A percentile compares a stretch with the other conserved stretches of the same genome.
Evolutionary conservation across 192 early-diverging fungal genomes (phyloP).

Genomic region (Coemansia sp.): DNA sequence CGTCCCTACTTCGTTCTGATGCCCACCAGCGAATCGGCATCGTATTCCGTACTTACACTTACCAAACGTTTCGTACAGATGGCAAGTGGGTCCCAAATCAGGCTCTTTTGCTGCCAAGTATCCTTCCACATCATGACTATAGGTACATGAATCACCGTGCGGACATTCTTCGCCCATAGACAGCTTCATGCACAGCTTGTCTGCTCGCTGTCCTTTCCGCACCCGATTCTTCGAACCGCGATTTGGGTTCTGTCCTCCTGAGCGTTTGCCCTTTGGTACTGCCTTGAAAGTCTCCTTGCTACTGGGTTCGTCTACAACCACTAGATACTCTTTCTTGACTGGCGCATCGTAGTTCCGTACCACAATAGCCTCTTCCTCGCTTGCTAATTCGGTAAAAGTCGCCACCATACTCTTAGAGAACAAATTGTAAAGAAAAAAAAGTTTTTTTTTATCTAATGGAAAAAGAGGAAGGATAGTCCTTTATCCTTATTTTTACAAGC

Average conservation of each 20-base stretch:
- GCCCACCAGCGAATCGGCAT: constrained; percentile 61
- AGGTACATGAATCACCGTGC: constrained; percentile 64
- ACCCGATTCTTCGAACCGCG: constrained; percentile 16
- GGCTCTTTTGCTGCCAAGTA: constrained; percentile 72
- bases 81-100: constrained; percentile 75
- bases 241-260: constrained; percentile 16
- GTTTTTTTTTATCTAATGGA: neutral
- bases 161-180: constrained; percentile 55
- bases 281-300: neutral
- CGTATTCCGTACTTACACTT: constrained; percentile 65
- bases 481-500: too few relatives aligned
- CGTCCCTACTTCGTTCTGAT: constrained; percentile 61
- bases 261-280: neutral
- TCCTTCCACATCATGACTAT: constrained; percentile 73
- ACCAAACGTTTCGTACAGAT: constrained; percentile 70
- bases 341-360: constrained; percentile 13
- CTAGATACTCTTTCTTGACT: constrained; percentile 24
- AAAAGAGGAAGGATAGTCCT: neutral
- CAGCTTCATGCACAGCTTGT: constrained; percentile 57
- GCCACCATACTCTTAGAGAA: neutral
- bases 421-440: neutral
- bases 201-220: neutral
- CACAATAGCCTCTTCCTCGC: neutral
- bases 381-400: neutral
- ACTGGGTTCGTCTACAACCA: neutral